Base-by-base conservation (phyloP, 1,284 basidiomycete genomes). In the Lentinus polychrous region DNA sequence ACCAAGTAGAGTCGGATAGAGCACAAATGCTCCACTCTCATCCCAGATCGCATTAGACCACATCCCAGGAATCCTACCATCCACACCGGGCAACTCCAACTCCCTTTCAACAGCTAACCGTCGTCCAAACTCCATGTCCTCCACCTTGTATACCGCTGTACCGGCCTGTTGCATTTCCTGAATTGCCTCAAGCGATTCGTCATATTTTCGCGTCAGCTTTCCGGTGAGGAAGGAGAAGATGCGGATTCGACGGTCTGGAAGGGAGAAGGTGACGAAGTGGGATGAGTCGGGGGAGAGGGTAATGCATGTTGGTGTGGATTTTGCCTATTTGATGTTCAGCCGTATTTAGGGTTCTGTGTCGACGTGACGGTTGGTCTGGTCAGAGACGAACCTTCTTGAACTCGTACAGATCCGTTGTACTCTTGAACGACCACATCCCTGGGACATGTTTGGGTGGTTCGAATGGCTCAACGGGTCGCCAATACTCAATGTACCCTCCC, bases 101-200 rank as follows among this genome's bases (percentile, higher is more conserved):
- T 99, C 95, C 52, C 91, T 78, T 66, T 99, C 96, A 12, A 86
- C 74, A 1, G 96, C 96, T 43, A 99, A 73, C 8, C 96, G 77
- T 49, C 96, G 75, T n/a, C 96, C 95, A 61, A 99, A 98, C 64
- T 99, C 96, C 95, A 99, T 99, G 66, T 98, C 94, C 54, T 99
- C 96, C 8, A 99, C 82, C 61, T 84, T 87, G 68, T 88, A 91
- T 15, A 92, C 79, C 0, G 91, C 85, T 6, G 92, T 94, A 1
- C 91, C 92, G 1, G 91, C 91, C 65, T 94, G 92, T 63, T 95
- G 92, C 94, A 98, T 97, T 64, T 98, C 94, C 60, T 94, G 90
- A 31, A 94, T 86, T 0, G 95, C 94, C 3, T 80, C 72, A 0
- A 99, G 74, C 0, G 91, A 94, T 66, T 99, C 96, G 58, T 99